A percentile compares a stretch with the other conserved stretches of the same genome.
phyloP scores from a whole-genome alignment of 345 rosid species.

The Mangifera indica region DNA sequence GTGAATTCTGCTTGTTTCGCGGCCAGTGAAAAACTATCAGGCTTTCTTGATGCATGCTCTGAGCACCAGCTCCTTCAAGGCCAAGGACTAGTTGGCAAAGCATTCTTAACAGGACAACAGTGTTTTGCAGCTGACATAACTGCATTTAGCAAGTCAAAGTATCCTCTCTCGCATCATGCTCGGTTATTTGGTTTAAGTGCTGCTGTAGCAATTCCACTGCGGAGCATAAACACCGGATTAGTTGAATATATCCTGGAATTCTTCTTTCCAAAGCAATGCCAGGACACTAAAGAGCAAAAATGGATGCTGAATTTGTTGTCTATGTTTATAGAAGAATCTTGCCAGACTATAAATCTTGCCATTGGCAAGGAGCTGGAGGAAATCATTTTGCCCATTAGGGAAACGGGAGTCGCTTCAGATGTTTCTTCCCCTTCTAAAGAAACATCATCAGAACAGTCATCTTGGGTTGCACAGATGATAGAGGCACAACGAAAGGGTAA shows the following conservation, averaged over 20 bases:
- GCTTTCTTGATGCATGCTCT: slow-evolving; percentile 71
- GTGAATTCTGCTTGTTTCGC: slow-evolving; percentile 66
- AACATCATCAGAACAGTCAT: slow-evolving; percentile 41
- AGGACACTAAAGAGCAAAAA: slow-evolving; percentile 42
- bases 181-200: slow-evolving; percentile 64
- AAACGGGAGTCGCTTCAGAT: slow-evolving; percentile 30
- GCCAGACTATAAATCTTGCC: slow-evolving; percentile 47
- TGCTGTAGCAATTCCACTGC: slow-evolving; percentile 77
- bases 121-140: slow-evolving; percentile 68
- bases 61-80: slow-evolving; percentile 74
- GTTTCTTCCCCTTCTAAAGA: slow-evolving; percentile 43
- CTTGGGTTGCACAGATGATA: slow-evolving; percentile 58
- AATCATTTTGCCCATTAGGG: slow-evolving; percentile 36
- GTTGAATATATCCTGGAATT: slow-evolving; percentile 79
- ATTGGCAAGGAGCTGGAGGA: slow-evolving; percentile 58
- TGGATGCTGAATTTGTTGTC: slow-evolving; percentile 50
- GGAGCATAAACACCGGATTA: slow-evolving; percentile 38
- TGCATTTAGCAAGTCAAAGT: slow-evolving; percentile 60
- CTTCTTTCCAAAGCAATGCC: slow-evolving; percentile 73
- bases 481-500: slow-evolving; percentile 64
- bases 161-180: slow-evolving; percentile 89
- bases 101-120: slow-evolving; percentile 51
- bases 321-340: slow-evolving; percentile 46
- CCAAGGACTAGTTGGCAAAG: slow-evolving; percentile 86
- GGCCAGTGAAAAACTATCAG: slow-evolving; percentile 38